Conservation (phyloP, 768 basidiomycete species). For the Mycena vulgaris region DNA sequence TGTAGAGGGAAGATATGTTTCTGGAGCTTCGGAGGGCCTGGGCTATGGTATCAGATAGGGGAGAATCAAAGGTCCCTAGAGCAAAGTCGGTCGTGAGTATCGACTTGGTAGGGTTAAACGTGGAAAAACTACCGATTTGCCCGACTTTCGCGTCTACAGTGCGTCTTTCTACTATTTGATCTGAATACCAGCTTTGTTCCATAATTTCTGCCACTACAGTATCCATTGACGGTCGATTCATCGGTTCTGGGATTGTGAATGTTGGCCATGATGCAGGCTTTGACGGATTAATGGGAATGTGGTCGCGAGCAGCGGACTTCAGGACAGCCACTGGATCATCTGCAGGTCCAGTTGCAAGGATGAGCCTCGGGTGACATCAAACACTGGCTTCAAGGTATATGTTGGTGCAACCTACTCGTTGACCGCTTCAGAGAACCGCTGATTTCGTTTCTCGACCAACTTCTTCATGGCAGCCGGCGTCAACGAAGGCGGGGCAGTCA, state of each 20-base stretch:
- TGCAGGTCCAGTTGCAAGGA: slow-evolving; percentile 63
- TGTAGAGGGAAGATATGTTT: slow-evolving; percentile 77
- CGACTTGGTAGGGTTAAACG: neutral
- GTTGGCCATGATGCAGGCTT: slow-evolving; percentile 24
- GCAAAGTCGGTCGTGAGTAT: neutral
- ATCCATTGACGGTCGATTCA: slow-evolving; percentile 71
- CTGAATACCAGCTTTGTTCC: slow-evolving; percentile 75
- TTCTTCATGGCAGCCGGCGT: slow-evolving; percentile 75
- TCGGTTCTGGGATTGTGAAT: slow-evolving; percentile 56
- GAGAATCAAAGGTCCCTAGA: slow-evolving; percentile 57
- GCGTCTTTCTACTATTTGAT: slow-evolving; percentile 75
- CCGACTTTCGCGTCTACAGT: slow-evolving; percentile 68
- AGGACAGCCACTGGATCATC: slow-evolving; percentile 78
- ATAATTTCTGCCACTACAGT: slow-evolving; percentile 71
- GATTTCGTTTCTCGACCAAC: slow-evolving; percentile 80
- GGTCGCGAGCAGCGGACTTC: slow-evolving; percentile 76
- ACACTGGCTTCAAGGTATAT: neutral
- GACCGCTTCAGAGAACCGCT: slow-evolving; percentile 74
- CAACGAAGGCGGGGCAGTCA: slow-evolving; percentile 56
- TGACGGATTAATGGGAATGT: slow-evolving; percentile 78
- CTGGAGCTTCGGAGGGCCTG: slow-evolving; percentile 71
- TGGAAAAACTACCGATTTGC: slow-evolving; percentile 59
- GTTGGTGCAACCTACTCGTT: slow-evolving; percentile 66
- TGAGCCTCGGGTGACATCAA: slow-evolving; percentile 61
- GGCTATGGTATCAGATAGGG: slow-evolving; percentile 70